Evolutionary conservation across 441 rosid species (phyloP), one percentile per base, ranked within the genome.

Genomic region (Breynia disticha): DNA sequence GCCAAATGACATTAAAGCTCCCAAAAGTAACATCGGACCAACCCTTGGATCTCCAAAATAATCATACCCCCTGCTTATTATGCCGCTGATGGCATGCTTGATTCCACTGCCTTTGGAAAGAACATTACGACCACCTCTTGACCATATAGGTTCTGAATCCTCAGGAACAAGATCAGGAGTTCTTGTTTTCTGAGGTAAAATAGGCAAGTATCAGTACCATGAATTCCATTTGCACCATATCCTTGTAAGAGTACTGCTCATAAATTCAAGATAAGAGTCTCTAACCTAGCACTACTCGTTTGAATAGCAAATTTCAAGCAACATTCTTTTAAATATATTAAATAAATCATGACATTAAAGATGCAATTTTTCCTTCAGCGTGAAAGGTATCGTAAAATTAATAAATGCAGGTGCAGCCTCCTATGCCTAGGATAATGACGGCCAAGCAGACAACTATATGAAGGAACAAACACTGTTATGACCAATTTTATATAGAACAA

Each of bases 101-200:
- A 82, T 55, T 70, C 90, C 86, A 19, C 54, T 59, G 73, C 82
- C 72, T 67, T 59, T 79, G n/a, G 95, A 84, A 55, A 77, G 24
- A 53, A 79, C 56, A 52, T 56, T 65, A 60, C 68, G 75, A 22
- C 70, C 74, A 56, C 87, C 79, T 76, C 79, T 77, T 53, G 86
- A 68, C 76, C 81, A 79, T 64, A 83, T 72, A 14, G 98, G 83
- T 46, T 86, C 96, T 15, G 73, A 64, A 47, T 72, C 84, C 81
- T 93, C 99, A 7, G 90, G 80, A 67, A 83, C 78, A 65, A 93
- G 97, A 60, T 79, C 87, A 6, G 97, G 97, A 67, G 90, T 81
- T 70, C 75, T 89, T 46, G 79, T 70, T 77, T 80, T 88, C 99
- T 93, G 82, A 67, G 67, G 57, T 13, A 18, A 50, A 51, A 63